Evolutionary conservation across 345 rosid genomes (phyloP).

Genomic region (Sonneratia caseolaris): DNA sequence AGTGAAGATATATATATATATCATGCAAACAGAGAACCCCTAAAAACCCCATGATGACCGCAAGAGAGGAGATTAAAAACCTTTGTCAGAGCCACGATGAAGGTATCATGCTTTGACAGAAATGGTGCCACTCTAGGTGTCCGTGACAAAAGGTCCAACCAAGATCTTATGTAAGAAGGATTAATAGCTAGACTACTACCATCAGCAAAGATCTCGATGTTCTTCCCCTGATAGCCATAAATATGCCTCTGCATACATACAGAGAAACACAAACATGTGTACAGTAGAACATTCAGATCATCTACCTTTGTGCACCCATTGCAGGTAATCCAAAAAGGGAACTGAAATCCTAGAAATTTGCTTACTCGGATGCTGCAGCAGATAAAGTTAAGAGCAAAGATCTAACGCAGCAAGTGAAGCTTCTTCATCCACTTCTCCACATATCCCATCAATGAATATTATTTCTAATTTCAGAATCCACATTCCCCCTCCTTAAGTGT

Average conservation of each 20-base stretch:
- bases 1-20: not conserved
- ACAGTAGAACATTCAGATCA: not conserved
- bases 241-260: constrained; percentile 57
- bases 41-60: constrained; percentile 1
- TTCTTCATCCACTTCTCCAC: not conserved
- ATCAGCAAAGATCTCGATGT: constrained; percentile 63
- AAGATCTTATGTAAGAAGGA: constrained; percentile 61
- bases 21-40: not conserved
- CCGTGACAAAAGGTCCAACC: constrained; percentile 80
- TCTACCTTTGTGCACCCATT: not conserved
- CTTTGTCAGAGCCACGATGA: constrained; percentile 73
- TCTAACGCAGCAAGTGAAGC: not conserved
- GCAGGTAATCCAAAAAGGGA: not conserved
- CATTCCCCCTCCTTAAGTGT: not conserved
- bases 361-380: not conserved
- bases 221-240: constrained; percentile 77
- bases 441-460: not conserved
- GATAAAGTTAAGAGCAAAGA: not conserved
- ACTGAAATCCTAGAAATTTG: not conserved
- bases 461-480: not conserved
- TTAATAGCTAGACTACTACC: constrained; percentile 75
- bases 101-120: constrained; percentile 78
- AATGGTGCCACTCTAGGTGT: constrained; percentile 96
- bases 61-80: constrained; percentile 18
- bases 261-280: too few species aligned